Conservation (phyloP, 257 asterid genomes). For the Henckelia pumila region DNA sequence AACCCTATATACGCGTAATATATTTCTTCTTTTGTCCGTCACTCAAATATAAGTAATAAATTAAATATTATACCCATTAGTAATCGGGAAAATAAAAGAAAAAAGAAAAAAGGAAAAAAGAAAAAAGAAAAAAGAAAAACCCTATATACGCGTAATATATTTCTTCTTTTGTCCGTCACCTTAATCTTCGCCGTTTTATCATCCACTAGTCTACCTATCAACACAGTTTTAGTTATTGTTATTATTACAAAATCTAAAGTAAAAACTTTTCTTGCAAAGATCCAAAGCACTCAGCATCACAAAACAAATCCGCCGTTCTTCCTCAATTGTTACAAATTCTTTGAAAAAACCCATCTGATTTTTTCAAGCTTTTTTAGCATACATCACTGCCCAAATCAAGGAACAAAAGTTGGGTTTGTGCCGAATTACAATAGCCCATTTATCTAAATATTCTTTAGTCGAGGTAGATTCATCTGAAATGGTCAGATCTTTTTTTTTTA, state of each 20-base stretch:
- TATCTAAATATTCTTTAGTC: not conserved
- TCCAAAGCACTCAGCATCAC: not conserved
- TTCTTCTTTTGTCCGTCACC: constrained; percentile 26
- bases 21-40: constrained; percentile 18
- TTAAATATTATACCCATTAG: too few species aligned
- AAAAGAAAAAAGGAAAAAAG: too few species aligned
- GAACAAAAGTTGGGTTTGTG: not conserved
- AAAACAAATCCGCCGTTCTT: not conserved
- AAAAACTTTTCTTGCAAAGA: not conserved
- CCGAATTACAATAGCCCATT: not conserved
- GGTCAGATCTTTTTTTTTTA: not conserved
- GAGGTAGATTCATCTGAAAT: not conserved
- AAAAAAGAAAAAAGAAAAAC: not conserved
- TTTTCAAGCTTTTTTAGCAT: constrained; percentile 19
- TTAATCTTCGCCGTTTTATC: constrained; percentile 35
- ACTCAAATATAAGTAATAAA: too few species aligned
- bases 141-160: constrained; percentile 23
- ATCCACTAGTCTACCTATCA: not conserved
- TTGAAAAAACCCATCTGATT: not conserved
- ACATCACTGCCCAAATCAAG: constrained; percentile 15
- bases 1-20: constrained; percentile 22
- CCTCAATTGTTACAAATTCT: not conserved
- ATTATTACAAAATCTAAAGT: not conserved
- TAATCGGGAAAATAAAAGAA: too few species aligned
- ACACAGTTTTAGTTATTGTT: not conserved